Evolutionary conservation across 2,329 filamentous ascomycete genomes (phyloP).

Genomic region (Allantophomopsis cytisporea): DNA sequence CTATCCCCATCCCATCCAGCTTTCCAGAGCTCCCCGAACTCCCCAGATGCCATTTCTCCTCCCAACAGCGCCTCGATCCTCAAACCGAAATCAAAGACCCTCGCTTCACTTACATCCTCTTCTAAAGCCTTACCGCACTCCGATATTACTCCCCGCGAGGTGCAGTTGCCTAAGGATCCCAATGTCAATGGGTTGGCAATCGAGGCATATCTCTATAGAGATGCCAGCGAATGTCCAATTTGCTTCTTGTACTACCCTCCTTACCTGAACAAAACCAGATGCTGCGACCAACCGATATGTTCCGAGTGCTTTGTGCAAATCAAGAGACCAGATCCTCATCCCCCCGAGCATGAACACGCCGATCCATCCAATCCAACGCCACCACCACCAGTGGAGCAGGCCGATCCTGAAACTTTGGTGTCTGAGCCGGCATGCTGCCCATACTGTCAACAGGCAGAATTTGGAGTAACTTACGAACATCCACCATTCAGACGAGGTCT

Average conservation of each 20-base stretch:
- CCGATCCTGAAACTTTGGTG: slow-evolving; percentile 52
- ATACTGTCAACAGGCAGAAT: slow-evolving; percentile 89
- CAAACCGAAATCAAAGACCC: slow-evolving; percentile 74
- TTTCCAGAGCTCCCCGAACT: slow-evolving; percentile 45
- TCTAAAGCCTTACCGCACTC: slow-evolving; percentile 59
- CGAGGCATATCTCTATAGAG: slow-evolving; percentile 88
- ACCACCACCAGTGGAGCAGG: slow-evolving; percentile 17
- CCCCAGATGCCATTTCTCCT: slow-evolving; percentile 21
- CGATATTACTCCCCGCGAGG: slow-evolving; percentile 64
- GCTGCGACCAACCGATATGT: slow-evolving; percentile 92
- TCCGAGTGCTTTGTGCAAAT: slow-evolving; percentile 99
- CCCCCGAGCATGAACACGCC: slow-evolving; percentile 54
- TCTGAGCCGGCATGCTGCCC: slow-evolving; percentile 88
- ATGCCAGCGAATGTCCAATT: slow-evolving; percentile 82
- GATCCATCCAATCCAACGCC: slow-evolving; percentile 12
- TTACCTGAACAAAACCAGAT: slow-evolving; percentile 85
- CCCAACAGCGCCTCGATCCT: slow-evolving; percentile 42
- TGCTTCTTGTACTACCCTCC: slow-evolving; percentile 95
- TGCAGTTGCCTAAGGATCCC: slow-evolving; percentile 67
- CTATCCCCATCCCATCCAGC: slow-evolving; percentile 46
- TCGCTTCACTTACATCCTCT: slow-evolving; percentile 66
- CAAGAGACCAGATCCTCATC: slow-evolving; percentile 82
- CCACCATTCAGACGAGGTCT: slow-evolving; percentile 82
- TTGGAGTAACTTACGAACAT: slow-evolving; percentile 88
- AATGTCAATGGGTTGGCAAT: slow-evolving; percentile 90